Percentiles rank a stretch among this genome's conserved stretches.
Conservation (phyloP, 1,284 basidiomycete species). For the Cutaneotrichosporon cyanovorans region DNA sequence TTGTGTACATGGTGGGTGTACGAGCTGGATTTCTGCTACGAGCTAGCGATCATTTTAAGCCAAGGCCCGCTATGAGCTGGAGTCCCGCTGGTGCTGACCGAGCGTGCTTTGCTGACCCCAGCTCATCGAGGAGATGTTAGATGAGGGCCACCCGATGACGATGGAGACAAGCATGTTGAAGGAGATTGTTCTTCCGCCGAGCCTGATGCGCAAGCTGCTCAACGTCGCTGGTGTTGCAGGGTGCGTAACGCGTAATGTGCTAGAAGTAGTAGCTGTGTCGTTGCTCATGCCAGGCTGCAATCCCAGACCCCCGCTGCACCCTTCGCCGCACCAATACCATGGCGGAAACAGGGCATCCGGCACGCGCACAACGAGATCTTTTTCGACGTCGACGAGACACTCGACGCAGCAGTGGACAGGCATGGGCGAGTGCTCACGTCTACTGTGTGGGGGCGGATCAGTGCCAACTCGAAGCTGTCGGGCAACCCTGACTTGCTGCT, state of each 20-base stretch:
- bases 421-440: constrained; percentile 66
- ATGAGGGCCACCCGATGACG: constrained; percentile 86
- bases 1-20: constrained; percentile 81
- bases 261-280: too few species aligned
- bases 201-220: constrained; percentile 69
- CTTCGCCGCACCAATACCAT: constrained; percentile 87
- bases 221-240: constrained; percentile 56
- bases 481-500: constrained; percentile 83
- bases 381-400: constrained; percentile 80
- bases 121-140: constrained; percentile 91
- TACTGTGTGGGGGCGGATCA: constrained; percentile 70
- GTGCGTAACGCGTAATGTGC: constrained; percentile 24
- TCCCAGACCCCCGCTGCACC: constrained; percentile 52
- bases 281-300: constrained; percentile 37
- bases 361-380: constrained; percentile 90
- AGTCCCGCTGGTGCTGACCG: too few species aligned
- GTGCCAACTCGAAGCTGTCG: constrained; percentile 67
- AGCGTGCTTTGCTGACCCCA: constrained; percentile 45
- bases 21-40: too few species aligned
- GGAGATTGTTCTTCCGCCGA: constrained; percentile 84
- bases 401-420: constrained; percentile 77
- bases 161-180: constrained; percentile 87
- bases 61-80: too few species aligned
- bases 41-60: too few species aligned
- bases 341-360: constrained; percentile 76